These are phyloP conservation scores for Nakazawaea molendinolei DNA, from an alignment of 805 yeast genomes.

Conservation along the genomic window DNA sequence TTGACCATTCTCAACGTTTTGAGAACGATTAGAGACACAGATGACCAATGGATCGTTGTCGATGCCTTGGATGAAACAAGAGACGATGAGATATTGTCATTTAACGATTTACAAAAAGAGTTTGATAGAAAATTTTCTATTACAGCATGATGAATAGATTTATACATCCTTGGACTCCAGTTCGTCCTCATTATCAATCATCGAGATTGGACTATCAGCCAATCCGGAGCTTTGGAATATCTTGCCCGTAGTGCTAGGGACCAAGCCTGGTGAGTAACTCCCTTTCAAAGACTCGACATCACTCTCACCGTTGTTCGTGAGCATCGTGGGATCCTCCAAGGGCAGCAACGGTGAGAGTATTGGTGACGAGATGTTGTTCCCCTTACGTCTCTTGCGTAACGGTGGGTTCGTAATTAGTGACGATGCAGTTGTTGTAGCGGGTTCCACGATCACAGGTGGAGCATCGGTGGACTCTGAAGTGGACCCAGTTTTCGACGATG, in stretches of 20 bases:
- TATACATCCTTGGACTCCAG: constrained; percentile 15
- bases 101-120: constrained; percentile 15
- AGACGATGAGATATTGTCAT: constrained; percentile 15
- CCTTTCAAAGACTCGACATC: constrained; percentile 7
- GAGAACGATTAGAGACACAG: constrained; percentile 25
- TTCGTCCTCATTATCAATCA: constrained; percentile 3
- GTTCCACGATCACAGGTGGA: too few species aligned
- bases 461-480: not conserved
- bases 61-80: constrained; percentile 15
- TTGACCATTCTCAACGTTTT: constrained; percentile 32
- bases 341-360: constrained; percentile 1
- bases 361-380: constrained; percentile 10
- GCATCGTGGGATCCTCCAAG: not conserved
- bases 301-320: constrained; percentile 1
- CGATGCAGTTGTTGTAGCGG: not conserved
- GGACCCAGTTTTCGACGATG: too few species aligned
- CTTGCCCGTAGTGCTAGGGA: constrained; percentile 1
- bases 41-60: constrained; percentile 35
- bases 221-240: constrained; percentile 3
- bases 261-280: constrained; percentile 4
- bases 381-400: constrained; percentile 10
- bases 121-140: not conserved
- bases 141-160: constrained; percentile 1
- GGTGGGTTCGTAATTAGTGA: not conserved
- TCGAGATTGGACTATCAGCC: constrained; percentile 10